Percentiles rank a stretch among this genome's conserved stretches.
These are phyloP conservation scores for Naganishia sp. DNA, from an alignment of 1,284 basidiomycete species.

Conservation along the genomic window DNA sequence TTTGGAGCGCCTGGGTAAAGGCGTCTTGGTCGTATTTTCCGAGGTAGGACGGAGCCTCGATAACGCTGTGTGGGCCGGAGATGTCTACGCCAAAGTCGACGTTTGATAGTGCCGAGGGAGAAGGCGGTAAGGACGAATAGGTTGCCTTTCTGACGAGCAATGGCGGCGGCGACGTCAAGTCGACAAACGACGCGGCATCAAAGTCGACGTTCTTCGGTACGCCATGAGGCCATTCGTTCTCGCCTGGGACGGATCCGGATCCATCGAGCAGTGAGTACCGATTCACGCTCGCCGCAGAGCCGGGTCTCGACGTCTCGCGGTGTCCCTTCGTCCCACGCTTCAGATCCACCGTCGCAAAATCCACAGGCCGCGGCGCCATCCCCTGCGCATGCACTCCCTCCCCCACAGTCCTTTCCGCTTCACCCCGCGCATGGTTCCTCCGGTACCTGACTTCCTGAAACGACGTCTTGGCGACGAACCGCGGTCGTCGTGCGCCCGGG, in stretches of 20 bases:
- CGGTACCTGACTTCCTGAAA: constrained; percentile 21
- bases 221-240: background rate
- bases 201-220: background rate
- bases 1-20: constrained; percentile 19
- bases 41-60: constrained; percentile 7
- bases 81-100: constrained; percentile 10
- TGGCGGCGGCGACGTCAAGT: constrained; percentile 7
- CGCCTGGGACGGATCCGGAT: background rate
- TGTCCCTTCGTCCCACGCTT: background rate
- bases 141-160: constrained; percentile 22
- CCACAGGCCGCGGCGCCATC: constrained; percentile 12
- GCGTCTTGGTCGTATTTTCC: constrained; percentile 24
- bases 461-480: background rate
- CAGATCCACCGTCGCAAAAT: constrained; percentile 2
- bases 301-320: background rate
- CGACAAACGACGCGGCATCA: background rate
- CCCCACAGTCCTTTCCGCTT: constrained; percentile 4
- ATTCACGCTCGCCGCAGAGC: constrained; percentile 8
- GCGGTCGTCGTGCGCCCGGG: constrained; percentile 1
- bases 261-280: constrained; percentile 14
- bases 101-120: constrained; percentile 19
- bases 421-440: background rate
- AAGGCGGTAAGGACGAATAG: constrained; percentile 29
- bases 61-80: background rate
- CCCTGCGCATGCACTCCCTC: constrained; percentile 10